phyloP scores from a whole-genome alignment of 768 basidiomycete genomes.

The Podaxis sp. region DNA sequence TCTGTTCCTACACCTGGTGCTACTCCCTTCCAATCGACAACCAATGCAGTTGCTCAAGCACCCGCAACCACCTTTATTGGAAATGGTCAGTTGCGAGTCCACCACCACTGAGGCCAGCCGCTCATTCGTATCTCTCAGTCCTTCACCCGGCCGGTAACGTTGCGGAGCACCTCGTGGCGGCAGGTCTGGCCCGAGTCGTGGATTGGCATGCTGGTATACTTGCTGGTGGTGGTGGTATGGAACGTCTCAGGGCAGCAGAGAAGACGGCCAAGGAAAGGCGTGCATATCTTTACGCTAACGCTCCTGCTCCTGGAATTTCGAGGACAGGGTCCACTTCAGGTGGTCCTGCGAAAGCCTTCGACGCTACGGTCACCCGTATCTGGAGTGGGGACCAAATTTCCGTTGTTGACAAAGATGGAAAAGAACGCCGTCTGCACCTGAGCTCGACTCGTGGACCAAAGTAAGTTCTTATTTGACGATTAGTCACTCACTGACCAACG shows the following conservation, averaged over 20 bases:
- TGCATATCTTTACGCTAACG: constrained; percentile 62
- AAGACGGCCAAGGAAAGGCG: constrained; percentile 74
- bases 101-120: background rate
- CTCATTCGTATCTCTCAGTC: constrained; percentile 35
- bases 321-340: constrained; percentile 44
- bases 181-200: constrained; percentile 86
- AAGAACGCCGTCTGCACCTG: constrained; percentile 81
- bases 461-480: constrained; percentile 30
- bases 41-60: constrained; percentile 47
- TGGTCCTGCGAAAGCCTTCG: constrained; percentile 55
- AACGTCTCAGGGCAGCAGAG: constrained; percentile 82
- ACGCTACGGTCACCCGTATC: constrained; percentile 77
- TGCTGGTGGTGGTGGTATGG: constrained; percentile 78
- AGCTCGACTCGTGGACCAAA: constrained; percentile 86
- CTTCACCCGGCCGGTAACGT: constrained; percentile 94
- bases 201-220: constrained; percentile 99
- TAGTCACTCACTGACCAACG: background rate
- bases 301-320: constrained; percentile 29
- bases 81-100: constrained; percentile 42
- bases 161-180: constrained; percentile 79
- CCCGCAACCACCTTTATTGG: constrained; percentile 89
- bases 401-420: constrained; percentile 68
- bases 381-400: constrained; percentile 94
- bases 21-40: constrained; percentile 70
- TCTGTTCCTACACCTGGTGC: constrained; percentile 77